Evolutionary conservation across 2,329 filamentous ascomycete genomes (phyloP), one percentile per base, ranked within the genome.

Genomic region (Akanthomyces muscarius): DNA sequence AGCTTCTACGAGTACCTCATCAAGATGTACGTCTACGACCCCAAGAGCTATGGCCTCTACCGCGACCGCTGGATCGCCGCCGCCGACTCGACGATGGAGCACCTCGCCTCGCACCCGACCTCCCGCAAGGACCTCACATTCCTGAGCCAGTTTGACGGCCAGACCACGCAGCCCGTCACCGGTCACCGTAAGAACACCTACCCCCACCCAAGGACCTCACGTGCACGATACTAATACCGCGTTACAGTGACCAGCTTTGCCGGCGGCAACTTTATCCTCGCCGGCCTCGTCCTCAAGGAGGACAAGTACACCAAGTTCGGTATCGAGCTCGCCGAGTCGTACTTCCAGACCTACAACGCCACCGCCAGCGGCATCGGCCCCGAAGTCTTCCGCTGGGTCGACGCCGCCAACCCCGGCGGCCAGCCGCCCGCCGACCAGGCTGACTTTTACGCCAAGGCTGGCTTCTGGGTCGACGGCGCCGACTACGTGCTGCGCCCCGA

Each of bases 1-100:
- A 91, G 86, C 30, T 93, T 87, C 75, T 64, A 64, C 47, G 63
- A 96, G 76, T 96, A 96, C 71, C 83, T 96, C 25, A 88, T 96
- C 74, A 97, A 96, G 79, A 95, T 96, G 90, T 95, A 88, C 68
- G 75, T 94, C 61, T 96, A 96, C 73, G 89, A 94, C 71, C 80
- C 85, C 0, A 68, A 73, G 6, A 81, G 85, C 3, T 96, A 90
- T 69, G 75, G 70, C 1, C 65, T 74, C 3, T 92, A 94, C 76
- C 86, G 82, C 69, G 88, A 93, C 66, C 85, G 86, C 54, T 97
- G 91, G 91, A 77, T 91, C 48, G 71, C 81, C 0, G 91, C 91
- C 2, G 89, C 87, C 59, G 87, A 96, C 68, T 92, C 89, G 7
- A 87, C 87, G 6, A 94, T 95, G 54, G 73, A 82, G 64, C 81